Percentiles rank a stretch among this genome's conserved stretches.
Conservation (phyloP, 1,284 basidiomycete genomes). For the Gymnopus androsaceus region DNA sequence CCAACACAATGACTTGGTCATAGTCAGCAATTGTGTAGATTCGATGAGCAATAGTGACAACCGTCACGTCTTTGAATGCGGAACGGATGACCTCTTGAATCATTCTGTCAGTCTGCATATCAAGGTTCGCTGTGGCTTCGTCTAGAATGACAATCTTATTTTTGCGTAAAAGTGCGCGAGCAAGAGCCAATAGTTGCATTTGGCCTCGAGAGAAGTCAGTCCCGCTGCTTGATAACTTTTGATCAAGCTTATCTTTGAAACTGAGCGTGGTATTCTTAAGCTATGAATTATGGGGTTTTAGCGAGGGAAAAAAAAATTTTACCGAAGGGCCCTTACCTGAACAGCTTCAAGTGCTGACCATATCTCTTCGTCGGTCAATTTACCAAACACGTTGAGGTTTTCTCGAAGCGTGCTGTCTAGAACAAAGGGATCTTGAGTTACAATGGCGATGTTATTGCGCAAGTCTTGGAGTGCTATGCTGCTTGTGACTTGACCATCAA, state of each 20-base stretch:
- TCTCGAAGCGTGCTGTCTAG: neutral
- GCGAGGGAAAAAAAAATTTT: no score
- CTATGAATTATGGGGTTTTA: no score
- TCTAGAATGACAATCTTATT: slow-evolving; percentile 2
- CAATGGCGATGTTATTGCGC: neutral
- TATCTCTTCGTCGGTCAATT: neutral
- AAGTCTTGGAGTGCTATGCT: neutral
- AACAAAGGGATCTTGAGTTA: slow-evolving; percentile 1
- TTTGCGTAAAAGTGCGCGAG: neutral
- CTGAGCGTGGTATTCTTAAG: no score
- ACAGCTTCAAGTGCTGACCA: slow-evolving; percentile 1
- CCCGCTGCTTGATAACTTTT: no score
- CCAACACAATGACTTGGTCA: slow-evolving; percentile 6
- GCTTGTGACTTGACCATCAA: neutral
- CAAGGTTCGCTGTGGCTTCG: slow-evolving; percentile 5
- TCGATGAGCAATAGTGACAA: slow-evolving; percentile 7
- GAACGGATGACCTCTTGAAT: neutral
- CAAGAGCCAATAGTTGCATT: slow-evolving; percentile 1
- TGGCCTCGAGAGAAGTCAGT: neutral
- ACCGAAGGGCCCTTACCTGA: slow-evolving; percentile 30
- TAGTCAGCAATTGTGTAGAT: slow-evolving; percentile 3
- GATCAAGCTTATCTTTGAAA: no score
- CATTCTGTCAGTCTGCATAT: neutral
- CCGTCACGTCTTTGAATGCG: neutral
- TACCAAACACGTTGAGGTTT: neutral